Conservation (phyloP, 2,329 filamentous ascomycete genomes). For the Botrytis galanthina region DNA sequence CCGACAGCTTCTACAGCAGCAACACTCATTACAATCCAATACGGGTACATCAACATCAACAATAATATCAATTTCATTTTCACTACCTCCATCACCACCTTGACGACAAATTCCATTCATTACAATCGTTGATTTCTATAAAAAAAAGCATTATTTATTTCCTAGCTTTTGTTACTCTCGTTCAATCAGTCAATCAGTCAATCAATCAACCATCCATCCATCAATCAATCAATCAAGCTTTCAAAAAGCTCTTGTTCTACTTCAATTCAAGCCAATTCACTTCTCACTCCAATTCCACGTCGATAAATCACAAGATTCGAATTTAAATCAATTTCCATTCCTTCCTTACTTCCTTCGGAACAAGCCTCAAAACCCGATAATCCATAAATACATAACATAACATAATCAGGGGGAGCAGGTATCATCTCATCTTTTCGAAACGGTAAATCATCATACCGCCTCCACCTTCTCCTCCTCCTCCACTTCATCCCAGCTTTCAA, state of each 20-base stretch:
- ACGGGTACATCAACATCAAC: neutral
- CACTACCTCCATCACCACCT: neutral
- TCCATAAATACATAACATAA: neutral
- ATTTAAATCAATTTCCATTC: neutral
- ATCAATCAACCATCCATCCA: neutral
- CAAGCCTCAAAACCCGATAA: neutral
- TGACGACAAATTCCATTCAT: neutral
- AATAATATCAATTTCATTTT: neutral
- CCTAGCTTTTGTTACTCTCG: neutral
- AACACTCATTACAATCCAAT: neutral
- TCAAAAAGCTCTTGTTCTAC: neutral
- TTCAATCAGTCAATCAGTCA: neutral
- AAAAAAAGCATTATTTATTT: neutral
- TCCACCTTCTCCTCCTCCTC: neutral
- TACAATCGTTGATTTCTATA: neutral
- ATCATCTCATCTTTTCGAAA: slow-evolving; percentile 18
- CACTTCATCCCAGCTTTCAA: neutral
- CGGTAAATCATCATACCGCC: neutral
- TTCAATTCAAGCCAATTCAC: neutral
- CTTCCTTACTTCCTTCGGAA: slow-evolving; percentile 7
- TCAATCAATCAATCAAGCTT: neutral
- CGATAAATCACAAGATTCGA: too few relatives aligned
- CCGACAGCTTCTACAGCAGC: slow-evolving; percentile 12
- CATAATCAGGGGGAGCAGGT: slow-evolving; percentile 14
- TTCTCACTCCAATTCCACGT: neutral